phyloP scores from a whole-genome alignment of 75 land plant species.

The Selaginella moellendorffii region DNA sequence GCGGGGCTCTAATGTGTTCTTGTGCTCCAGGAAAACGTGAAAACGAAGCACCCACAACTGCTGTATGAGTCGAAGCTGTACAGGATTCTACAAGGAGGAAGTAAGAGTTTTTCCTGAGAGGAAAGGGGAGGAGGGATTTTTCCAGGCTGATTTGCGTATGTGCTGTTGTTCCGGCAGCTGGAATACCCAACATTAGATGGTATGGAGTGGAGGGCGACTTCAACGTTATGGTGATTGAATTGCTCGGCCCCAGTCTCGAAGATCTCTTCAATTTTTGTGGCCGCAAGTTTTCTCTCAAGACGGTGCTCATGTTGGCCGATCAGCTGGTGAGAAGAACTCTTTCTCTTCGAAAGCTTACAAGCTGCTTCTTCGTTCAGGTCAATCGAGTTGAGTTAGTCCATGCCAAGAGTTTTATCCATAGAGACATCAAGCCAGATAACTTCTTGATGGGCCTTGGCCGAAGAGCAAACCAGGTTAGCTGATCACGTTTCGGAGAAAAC shows the following conservation, averaged over 20 bases:
- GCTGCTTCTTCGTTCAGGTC: constrained; percentile 27
- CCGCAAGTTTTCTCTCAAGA: constrained; percentile 74
- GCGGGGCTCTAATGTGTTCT: not conserved
- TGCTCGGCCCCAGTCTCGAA: constrained; percentile 82
- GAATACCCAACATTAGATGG: constrained; percentile 78
- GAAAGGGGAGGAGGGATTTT: not conserved
- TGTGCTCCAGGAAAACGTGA: constrained; percentile 55
- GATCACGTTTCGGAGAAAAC: not conserved
- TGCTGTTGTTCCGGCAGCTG: constrained; percentile 31
- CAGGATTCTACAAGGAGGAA: constrained; percentile 78
- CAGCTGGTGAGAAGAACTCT: constrained; percentile 63
- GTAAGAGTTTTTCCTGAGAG: constrained; percentile 22
- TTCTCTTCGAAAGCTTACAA: not conserved
- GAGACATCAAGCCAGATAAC: constrained; percentile 90
- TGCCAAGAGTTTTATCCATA: constrained; percentile 64
- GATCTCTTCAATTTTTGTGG: constrained; percentile 75
- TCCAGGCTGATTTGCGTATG: not conserved
- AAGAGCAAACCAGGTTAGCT: constrained; percentile 66
- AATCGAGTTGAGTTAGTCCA: constrained; percentile 76
- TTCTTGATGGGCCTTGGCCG: constrained; percentile 90
- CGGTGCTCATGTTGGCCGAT: constrained; percentile 85
- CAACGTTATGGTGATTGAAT: constrained; percentile 75
- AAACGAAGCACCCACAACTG: constrained; percentile 84
- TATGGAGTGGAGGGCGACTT: constrained; percentile 83
- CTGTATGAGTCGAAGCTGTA: constrained; percentile 82